Conservation (phyloP, 495 filamentous ascomycete species). For the Annulohypoxylon stygium region DNA sequence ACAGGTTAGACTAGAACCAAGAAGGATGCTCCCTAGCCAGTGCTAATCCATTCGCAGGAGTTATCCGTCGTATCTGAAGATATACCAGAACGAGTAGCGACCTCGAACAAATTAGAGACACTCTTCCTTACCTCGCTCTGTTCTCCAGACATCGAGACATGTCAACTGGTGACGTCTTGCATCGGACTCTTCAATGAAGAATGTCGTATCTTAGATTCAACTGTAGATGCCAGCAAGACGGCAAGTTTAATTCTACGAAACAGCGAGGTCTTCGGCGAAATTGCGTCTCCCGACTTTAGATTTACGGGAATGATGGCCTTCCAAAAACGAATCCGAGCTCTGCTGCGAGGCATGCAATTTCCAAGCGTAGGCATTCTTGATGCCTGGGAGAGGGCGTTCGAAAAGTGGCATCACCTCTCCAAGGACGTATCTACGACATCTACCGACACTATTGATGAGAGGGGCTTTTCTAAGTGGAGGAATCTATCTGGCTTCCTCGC, state of each 20-base stretch:
- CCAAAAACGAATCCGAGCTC: conserved; percentile 69
- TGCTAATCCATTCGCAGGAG: conserved; percentile 55
- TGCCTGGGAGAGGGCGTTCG: conserved; percentile 74
- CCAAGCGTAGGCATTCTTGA: conserved; percentile 71
- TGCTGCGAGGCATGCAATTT: conserved; percentile 69
- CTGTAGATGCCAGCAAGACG: conserved; percentile 60
- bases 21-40: neutral
- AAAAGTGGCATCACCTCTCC: conserved; percentile 69
- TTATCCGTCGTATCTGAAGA: conserved; percentile 62
- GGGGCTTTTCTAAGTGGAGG: conserved; percentile 70
- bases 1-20: conserved; percentile 50
- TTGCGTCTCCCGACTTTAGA: conserved; percentile 71
- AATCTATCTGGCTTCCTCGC: conserved; percentile 76
- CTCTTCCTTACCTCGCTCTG: conserved; percentile 72
- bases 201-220: conserved; percentile 66
- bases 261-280: conserved; percentile 69
- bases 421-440: conserved; percentile 68
- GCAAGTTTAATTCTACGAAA: conserved; percentile 69
- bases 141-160: conserved; percentile 71
- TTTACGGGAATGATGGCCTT: conserved; percentile 76
- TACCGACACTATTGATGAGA: conserved; percentile 65
- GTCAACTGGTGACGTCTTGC: conserved; percentile 71
- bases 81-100: conserved; percentile 61
- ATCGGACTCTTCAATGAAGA: conserved; percentile 74
- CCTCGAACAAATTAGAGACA: conserved; percentile 67